Conservation (phyloP, 345 rosid species). For the Pistacia vera region DNA sequence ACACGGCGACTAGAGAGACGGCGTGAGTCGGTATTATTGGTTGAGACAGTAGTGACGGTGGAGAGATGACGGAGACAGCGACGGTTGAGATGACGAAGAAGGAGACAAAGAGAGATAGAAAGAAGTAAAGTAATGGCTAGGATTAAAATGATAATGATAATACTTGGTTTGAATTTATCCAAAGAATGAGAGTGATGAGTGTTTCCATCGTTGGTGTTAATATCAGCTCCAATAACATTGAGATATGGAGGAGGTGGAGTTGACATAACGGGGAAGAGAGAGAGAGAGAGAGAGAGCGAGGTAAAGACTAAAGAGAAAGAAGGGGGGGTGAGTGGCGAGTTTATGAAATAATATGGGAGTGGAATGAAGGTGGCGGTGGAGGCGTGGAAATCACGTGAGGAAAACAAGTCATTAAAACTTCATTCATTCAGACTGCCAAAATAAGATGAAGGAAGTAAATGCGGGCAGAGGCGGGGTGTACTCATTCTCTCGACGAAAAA, state of each 20-base stretch:
- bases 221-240: slow-evolving; percentile 25
- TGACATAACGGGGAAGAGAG: slow-evolving; percentile 6
- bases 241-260: slow-evolving; percentile 20
- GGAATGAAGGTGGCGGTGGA: no score
- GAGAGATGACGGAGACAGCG: slow-evolving; percentile 45
- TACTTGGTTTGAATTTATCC: slow-evolving; percentile 60
- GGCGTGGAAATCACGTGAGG: slow-evolving; percentile 5
- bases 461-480: not conserved
- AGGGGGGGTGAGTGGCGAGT: no score
- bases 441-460: slow-evolving; percentile 9
- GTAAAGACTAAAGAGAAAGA: no score
- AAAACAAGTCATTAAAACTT: slow-evolving; percentile 10
- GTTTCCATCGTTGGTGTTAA: slow-evolving; percentile 8
- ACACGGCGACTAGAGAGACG: slow-evolving; percentile 44
- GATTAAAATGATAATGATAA: slow-evolving; percentile 55
- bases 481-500: no score
- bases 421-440: slow-evolving; percentile 28
- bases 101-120: slow-evolving; percentile 68
- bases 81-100: slow-evolving; percentile 76
- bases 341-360: no score
- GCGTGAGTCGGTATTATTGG: slow-evolving; percentile 24
- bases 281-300: not conserved
- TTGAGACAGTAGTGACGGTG: not conserved
- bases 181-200: slow-evolving; percentile 33
- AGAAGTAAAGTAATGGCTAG: slow-evolving; percentile 58